Conservation (phyloP, 129 eudicot species). For the Ambrosia artemisiifolia region DNA sequence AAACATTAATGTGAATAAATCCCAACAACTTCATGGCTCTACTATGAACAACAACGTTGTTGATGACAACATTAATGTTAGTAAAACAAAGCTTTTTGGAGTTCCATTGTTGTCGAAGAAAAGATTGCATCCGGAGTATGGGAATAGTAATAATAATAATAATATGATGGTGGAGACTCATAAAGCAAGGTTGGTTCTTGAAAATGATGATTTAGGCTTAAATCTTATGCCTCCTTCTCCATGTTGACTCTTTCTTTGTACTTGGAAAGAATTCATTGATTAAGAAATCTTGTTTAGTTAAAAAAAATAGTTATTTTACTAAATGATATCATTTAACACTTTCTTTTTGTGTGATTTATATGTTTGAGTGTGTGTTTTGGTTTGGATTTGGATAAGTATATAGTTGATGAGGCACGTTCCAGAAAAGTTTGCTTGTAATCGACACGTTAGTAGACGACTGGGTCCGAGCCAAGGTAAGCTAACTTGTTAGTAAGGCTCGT, state of each 20-base stretch:
- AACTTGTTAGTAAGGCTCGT: too few species aligned
- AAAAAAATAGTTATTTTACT: slow-evolving; percentile 2
- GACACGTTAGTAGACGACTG: too few species aligned
- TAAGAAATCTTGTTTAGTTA: slow-evolving; percentile 24
- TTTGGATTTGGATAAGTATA: too few species aligned
- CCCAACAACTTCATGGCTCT: slow-evolving; percentile 4
- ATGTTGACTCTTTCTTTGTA: slow-evolving; percentile 28
- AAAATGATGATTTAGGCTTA: slow-evolving; percentile 82
- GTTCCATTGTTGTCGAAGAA: slow-evolving; percentile 77
- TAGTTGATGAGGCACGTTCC: too few species aligned
- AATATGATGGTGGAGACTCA: slow-evolving; percentile 44
- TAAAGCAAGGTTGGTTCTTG: slow-evolving; percentile 71
- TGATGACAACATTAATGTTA: slow-evolving; percentile 18
- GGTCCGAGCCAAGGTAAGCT: too few species aligned
- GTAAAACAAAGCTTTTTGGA: slow-evolving; percentile 67
- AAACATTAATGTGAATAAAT: slow-evolving; percentile 7
- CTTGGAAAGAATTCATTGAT: slow-evolving; percentile 10
- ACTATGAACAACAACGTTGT: slow-evolving; percentile 16
- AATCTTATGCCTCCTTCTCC: slow-evolving; percentile 95
- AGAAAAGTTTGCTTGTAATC: too few species aligned
- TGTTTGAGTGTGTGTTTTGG: slow-evolving; percentile 16
- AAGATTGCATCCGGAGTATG: slow-evolving; percentile 62
- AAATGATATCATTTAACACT: neutral
- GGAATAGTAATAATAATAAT: slow-evolving; percentile 21
- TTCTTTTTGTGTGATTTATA: slow-evolving; percentile 20